Evolutionary conservation across 768 basidiomycete species (phyloP).

Genomic region (Austroboletus festivus): DNA sequence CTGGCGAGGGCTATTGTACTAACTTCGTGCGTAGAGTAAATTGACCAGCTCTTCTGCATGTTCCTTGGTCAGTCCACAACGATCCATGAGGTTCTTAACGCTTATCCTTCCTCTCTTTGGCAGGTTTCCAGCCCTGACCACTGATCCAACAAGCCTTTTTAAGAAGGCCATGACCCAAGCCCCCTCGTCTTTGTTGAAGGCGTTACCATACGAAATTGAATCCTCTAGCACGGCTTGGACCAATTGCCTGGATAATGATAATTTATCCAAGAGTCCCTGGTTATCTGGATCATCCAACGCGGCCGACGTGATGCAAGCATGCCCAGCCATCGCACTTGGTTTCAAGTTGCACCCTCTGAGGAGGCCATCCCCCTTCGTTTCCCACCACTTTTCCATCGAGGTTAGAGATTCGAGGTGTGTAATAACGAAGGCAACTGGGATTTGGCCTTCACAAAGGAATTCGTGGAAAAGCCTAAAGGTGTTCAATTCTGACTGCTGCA

Average conservation of each 20-base stretch:
- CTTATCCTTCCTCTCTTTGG: constrained; percentile 11
- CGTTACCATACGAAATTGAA: constrained; percentile 16
- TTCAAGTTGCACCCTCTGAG: constrained; percentile 8
- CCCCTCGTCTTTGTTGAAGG: constrained; percentile 13
- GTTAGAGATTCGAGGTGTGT: constrained; percentile 35
- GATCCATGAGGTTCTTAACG: constrained; percentile 8
- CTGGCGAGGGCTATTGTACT: too few relatives aligned
- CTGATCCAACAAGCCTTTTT: constrained; percentile 11
- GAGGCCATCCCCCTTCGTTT: constrained; percentile 15
- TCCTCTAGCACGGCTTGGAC: constrained; percentile 22
- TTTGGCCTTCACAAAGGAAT: constrained; percentile 35
- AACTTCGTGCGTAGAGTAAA: constrained; percentile 6
- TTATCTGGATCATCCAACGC: constrained; percentile 4
- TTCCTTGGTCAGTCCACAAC: constrained; percentile 15
- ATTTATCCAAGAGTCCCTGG: constrained; percentile 4
- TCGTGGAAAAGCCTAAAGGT: constrained; percentile 37
- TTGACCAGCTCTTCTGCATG: constrained; percentile 19
- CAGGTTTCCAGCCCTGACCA: constrained; percentile 10
- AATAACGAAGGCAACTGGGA: constrained; percentile 39
- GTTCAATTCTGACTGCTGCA: constrained; percentile 25
- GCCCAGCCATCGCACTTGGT: constrained; percentile 15
- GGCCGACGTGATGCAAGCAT: constrained; percentile 31
- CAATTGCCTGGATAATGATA: constrained; percentile 11
- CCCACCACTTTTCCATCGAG: constrained; percentile 35
- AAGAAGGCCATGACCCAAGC: constrained; percentile 25